phyloP scores from a whole-genome alignment of 257 asterid genomes.

The Perilla frutescens region DNA sequence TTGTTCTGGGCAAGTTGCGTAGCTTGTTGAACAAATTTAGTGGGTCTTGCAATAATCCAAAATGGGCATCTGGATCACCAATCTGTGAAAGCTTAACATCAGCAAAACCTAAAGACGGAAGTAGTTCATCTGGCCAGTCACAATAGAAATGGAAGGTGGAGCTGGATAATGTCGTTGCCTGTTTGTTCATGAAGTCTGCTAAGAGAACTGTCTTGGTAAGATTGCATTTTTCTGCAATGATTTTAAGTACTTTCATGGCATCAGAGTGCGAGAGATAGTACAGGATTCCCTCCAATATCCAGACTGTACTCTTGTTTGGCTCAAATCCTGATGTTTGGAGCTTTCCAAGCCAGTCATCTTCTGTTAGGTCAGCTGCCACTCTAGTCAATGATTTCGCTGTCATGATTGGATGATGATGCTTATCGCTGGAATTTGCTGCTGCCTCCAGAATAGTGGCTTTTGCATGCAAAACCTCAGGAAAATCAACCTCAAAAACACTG shows the following conservation, averaged over 20 bases:
- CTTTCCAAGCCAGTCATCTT: constrained; percentile 88
- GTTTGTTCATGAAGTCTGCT: constrained; percentile 97
- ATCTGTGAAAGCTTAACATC: constrained; percentile 88
- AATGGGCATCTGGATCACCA: constrained; percentile 95
- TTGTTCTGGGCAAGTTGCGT: constrained; percentile 80
- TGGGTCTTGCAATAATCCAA: constrained; percentile 88
- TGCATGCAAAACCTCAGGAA: constrained; percentile 75
- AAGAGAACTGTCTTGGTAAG: constrained; percentile 74
- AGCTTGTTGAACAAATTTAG: constrained; percentile 79
- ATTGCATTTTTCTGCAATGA: constrained; percentile 70
- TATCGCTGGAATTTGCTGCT: constrained; percentile 60
- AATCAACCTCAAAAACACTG: constrained; percentile 85
- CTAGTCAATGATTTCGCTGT: constrained; percentile 78
- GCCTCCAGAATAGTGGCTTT: constrained; percentile 77
- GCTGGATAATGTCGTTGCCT: constrained; percentile 80
- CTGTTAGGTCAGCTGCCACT: constrained; percentile 90
- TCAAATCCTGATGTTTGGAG: constrained; percentile 83
- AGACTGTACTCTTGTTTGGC: constrained; percentile 69
- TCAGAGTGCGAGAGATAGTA: constrained; percentile 77
- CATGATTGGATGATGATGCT: constrained; percentile 59
- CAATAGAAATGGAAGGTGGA: constrained; percentile 82
- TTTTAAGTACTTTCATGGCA: constrained; percentile 77
- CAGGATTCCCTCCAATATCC: constrained; percentile 90
- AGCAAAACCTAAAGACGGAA: constrained; percentile 88
- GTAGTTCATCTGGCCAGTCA: constrained; percentile 92